Conservation (phyloP, 2,329 filamentous ascomycete species). For the Ciborinia camelliae region DNA sequence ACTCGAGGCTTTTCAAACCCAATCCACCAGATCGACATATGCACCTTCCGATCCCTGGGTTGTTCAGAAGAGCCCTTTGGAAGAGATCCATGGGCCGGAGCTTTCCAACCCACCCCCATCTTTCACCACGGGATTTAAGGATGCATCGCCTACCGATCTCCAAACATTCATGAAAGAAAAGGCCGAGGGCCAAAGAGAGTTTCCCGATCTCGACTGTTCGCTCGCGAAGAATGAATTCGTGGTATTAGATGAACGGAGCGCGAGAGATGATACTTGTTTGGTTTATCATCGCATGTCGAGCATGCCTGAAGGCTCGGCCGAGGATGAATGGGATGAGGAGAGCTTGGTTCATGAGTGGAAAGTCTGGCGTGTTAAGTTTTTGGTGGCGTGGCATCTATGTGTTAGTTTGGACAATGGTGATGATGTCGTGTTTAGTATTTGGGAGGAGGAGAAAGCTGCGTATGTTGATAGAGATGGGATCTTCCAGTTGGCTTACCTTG, state of each 20-base stretch:
- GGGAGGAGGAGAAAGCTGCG: not conserved
- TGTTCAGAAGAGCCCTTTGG: not conserved
- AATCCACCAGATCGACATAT: not conserved
- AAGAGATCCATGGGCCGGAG: not conserved
- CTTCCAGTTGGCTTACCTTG: not conserved
- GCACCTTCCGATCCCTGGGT: not conserved
- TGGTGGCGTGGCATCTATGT: not conserved
- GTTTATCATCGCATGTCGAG: not conserved
- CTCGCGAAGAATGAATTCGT: not conserved
- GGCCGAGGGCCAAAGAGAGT: not conserved
- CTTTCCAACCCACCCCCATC: not conserved
- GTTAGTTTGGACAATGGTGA: not conserved
- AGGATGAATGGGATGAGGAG: not conserved
- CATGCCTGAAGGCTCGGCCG: not conserved
- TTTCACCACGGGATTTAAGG: not conserved
- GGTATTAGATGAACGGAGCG: not conserved
- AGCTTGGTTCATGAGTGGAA: conserved; percentile 6
- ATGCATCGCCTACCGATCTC: not conserved
- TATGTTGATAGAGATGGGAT: not conserved
- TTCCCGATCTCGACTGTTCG: not conserved
- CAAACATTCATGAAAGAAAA: not conserved
- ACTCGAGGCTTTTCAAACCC: not conserved
- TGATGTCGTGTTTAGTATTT: not conserved
- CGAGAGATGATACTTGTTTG: not conserved
- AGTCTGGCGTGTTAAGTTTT: conserved; percentile 8